These are phyloP conservation scores for Penicillium sp. DNA, from an alignment of 2,329 filamentous ascomycete species.

Conservation along the genomic window DNA sequence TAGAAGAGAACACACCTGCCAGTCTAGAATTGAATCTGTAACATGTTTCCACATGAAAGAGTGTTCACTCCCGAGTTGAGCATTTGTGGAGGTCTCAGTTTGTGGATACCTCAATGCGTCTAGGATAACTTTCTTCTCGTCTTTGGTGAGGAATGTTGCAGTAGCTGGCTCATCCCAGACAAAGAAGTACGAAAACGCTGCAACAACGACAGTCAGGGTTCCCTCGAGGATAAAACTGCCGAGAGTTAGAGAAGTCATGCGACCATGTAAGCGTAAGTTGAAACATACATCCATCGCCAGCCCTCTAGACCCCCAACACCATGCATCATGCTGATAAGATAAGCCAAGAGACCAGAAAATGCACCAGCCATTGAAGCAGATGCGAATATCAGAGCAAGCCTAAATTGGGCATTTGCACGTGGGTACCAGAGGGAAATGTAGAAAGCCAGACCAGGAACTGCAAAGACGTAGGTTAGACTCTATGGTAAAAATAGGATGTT, in stretches of 20 bases:
- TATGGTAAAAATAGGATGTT: not conserved
- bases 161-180: slow-evolving; percentile 73
- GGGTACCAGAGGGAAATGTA: slow-evolving; percentile 42
- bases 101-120: not conserved
- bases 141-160: slow-evolving; percentile 64
- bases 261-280: slow-evolving; percentile 50
- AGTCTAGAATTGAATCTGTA: not conserved
- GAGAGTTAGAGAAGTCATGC: not conserved
- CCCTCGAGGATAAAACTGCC: slow-evolving; percentile 41
- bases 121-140: slow-evolving; percentile 49
- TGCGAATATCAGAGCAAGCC: slow-evolving; percentile 44
- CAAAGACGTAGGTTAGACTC: slow-evolving; percentile 13
- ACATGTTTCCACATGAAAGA: slow-evolving; percentile 6
- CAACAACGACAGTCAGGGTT: slow-evolving; percentile 58
- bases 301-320: slow-evolving; percentile 55
- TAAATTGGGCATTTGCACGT: slow-evolving; percentile 38
- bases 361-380: slow-evolving; percentile 33
- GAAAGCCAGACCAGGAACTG: slow-evolving; percentile 38
- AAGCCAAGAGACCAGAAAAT: slow-evolving; percentile 53
- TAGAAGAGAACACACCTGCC: slow-evolving; percentile 1
- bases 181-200: slow-evolving; percentile 59
- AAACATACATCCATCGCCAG: slow-evolving; percentile 49
- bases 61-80: slow-evolving; percentile 1
- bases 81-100: not conserved
- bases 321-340: slow-evolving; percentile 58